These are phyloP conservation scores for Chaetomium globosum DNA, from an alignment of 2,329 filamentous ascomycete species.

Conservation along the genomic window DNA sequence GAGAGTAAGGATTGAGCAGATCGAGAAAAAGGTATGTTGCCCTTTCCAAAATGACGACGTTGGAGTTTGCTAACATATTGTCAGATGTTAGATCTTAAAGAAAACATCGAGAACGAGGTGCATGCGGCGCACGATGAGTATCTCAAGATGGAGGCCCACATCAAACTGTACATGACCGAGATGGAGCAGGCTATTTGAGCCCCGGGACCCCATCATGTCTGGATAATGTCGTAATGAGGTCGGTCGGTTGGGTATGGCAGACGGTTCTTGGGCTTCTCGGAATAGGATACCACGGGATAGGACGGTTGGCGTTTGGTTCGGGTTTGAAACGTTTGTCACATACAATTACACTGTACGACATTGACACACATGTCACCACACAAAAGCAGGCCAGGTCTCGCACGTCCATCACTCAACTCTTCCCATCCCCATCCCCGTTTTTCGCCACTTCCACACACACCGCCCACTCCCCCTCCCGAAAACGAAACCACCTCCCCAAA, in stretches of 20 bases:
- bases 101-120: slow-evolving; percentile 94
- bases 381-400: background rate
- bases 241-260: slow-evolving; percentile 30
- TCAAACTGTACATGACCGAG: slow-evolving; percentile 96
- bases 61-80: slow-evolving; percentile 36
- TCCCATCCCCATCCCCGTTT: background rate
- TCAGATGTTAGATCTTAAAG: slow-evolving; percentile 95
- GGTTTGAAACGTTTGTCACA: background rate
- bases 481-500: slow-evolving; percentile 67
- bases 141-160: slow-evolving; percentile 95
- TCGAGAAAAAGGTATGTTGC: slow-evolving; percentile 85
- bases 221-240: slow-evolving; percentile 39
- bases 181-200: slow-evolving; percentile 83
- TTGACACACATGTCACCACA: slow-evolving; percentile 10
- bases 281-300: slow-evolving; percentile 42
- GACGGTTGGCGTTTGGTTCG: slow-evolving; percentile 18
- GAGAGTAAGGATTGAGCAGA: slow-evolving; percentile 93
- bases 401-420: background rate
- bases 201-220: slow-evolving; percentile 12
- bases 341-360: slow-evolving; percentile 14
- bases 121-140: slow-evolving; percentile 91
- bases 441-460: background rate
- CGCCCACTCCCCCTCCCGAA: slow-evolving; percentile 46
- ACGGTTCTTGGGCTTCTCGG: slow-evolving; percentile 11
- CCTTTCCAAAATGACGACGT: background rate